Evolutionary conservation across 2,329 filamentous ascomycete genomes (phyloP).

Genomic region (Ophiognomonia clavigignenti-juglandacearum): DNA sequence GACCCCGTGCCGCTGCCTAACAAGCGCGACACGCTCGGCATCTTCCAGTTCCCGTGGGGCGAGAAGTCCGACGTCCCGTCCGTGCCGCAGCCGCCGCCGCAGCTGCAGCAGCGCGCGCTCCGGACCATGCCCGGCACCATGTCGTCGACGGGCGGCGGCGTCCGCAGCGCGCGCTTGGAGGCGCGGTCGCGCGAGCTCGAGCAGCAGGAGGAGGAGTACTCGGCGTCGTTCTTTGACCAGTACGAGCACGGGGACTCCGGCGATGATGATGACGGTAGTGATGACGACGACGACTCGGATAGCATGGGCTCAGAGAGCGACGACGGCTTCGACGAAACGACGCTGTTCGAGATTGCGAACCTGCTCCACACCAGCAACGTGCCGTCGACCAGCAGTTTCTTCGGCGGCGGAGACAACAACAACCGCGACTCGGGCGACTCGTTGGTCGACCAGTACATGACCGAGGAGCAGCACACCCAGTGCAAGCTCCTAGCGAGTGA

Average conservation of each 20-base stretch:
- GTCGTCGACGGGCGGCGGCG: constrained; percentile 36
- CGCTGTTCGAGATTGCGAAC: constrained; percentile 60
- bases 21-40: constrained; percentile 54
- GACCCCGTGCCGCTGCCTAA: constrained; percentile 54
- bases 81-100: constrained; percentile 33
- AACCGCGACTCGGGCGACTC: constrained; percentile 23
- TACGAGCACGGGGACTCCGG: no score
- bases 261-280: no score
- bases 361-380: constrained; percentile 48
- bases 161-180: constrained; percentile 27
- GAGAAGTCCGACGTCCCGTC: constrained; percentile 55
- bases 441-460: constrained; percentile 28
- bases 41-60: constrained; percentile 64
- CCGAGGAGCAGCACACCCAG: constrained; percentile 24
- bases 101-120: constrained; percentile 32
- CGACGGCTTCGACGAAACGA: constrained; percentile 56
- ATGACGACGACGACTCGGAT: constrained; percentile 36
- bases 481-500: constrained; percentile 24
- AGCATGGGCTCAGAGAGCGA: constrained; percentile 32
- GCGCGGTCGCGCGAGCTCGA: constrained; percentile 32
- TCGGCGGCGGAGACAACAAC: constrained; percentile 29
- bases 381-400: constrained; percentile 46
- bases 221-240: constrained; percentile 55
- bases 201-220: constrained; percentile 34
- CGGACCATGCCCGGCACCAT: constrained; percentile 50